A percentile compares a stretch with the other conserved stretches of the same genome.
These are phyloP conservation scores for Lactarius trivialis DNA, from an alignment of 768 basidiomycete species.

Conservation along the genomic window DNA sequence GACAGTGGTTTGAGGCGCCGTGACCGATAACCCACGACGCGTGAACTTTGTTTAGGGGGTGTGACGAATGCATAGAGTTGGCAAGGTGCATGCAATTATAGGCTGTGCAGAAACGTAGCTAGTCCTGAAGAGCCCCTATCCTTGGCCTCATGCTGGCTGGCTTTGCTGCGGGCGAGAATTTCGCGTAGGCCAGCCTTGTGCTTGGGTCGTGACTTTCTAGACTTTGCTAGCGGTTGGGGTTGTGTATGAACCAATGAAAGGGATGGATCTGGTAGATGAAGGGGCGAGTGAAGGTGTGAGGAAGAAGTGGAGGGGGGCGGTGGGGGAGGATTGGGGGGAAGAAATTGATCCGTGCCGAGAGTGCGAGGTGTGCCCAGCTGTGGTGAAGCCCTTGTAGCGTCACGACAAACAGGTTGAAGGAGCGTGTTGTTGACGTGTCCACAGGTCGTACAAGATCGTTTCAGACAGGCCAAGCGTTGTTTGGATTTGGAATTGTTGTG, in stretches of 20 bases:
- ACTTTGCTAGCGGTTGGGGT: not conserved
- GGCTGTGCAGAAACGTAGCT: constrained; percentile 14
- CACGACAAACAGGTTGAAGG: constrained; percentile 17
- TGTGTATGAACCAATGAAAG: not conserved
- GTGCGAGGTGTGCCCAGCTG: constrained; percentile 2
- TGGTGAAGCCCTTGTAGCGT: not conserved
- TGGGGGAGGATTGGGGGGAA: not conserved
- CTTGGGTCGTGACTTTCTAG: constrained; percentile 36
- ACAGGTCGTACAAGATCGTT: constrained; percentile 28
- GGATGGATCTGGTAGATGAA: not conserved
- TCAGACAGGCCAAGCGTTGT: constrained; percentile 12
- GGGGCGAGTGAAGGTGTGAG: constrained; percentile 1
- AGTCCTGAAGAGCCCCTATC: constrained; percentile 8
- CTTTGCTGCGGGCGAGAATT: constrained; percentile 55
- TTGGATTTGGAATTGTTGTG: constrained; percentile 29
- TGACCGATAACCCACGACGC: not conserved
- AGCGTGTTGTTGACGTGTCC: constrained; percentile 27
- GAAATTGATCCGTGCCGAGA: constrained; percentile 6
- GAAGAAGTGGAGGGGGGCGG: not conserved
- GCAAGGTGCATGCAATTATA: not conserved
- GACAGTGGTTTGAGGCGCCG: not conserved
- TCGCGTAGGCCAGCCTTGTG: constrained; percentile 54
- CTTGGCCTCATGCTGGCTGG: constrained; percentile 39
- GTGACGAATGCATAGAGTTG: not conserved
- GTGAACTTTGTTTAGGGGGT: not conserved